These are phyloP conservation scores for Ogataea trehaloabstinens DNA, from an alignment of 805 yeast genomes.

Conservation along the genomic window DNA sequence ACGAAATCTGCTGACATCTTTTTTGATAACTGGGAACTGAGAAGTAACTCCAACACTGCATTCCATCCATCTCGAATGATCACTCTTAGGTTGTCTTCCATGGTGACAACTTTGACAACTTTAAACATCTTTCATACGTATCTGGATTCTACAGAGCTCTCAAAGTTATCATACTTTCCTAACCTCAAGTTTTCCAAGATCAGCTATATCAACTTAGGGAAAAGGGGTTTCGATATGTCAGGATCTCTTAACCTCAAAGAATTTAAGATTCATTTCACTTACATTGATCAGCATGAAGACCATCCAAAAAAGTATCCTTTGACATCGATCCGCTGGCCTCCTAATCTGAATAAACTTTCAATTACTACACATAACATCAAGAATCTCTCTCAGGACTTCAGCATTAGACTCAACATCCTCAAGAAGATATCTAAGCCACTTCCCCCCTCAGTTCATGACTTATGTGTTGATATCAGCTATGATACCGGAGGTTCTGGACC, in stretches of 20 bases:
- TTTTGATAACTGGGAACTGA: constrained; percentile 32
- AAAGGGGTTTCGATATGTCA: constrained; percentile 29
- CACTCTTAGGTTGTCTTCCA: constrained; percentile 18
- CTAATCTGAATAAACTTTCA: constrained; percentile 26
- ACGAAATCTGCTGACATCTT: constrained; percentile 29
- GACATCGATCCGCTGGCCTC: constrained; percentile 25
- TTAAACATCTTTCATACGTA: constrained; percentile 31
- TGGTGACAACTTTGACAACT: constrained; percentile 19
- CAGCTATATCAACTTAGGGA: constrained; percentile 27
- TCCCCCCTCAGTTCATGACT: constrained; percentile 27
- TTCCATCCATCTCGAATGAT: constrained; percentile 25
- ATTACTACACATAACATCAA: constrained; percentile 31
- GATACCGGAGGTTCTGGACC: constrained; percentile 33
- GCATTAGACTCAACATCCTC: constrained; percentile 27
- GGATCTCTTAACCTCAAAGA: constrained; percentile 28
- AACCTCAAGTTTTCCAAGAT: constrained; percentile 30
- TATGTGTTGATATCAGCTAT: constrained; percentile 31
- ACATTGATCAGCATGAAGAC: constrained; percentile 20
- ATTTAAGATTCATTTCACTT: constrained; percentile 30
- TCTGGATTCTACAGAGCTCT: constrained; percentile 26
- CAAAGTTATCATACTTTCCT: constrained; percentile 26
- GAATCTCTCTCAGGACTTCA: constrained; percentile 26
- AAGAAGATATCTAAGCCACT: constrained; percentile 27
- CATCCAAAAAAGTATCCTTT: constrained; percentile 8
- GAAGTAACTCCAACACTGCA: constrained; percentile 25